Base-by-base conservation (phyloP, 2,329 filamentous ascomycete species). In the Dothidotthia symphoricarpi region DNA sequence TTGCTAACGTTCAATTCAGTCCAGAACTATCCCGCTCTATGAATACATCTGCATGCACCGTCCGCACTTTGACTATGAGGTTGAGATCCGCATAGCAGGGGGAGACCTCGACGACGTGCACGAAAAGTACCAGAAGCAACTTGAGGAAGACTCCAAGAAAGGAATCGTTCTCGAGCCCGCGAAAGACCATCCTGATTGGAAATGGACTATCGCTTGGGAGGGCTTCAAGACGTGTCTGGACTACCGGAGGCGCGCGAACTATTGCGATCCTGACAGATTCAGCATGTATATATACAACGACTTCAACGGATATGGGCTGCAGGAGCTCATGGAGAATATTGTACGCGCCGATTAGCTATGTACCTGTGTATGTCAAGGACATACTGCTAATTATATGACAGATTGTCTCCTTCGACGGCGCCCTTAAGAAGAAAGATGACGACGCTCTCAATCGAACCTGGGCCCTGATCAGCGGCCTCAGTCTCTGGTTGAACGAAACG, bases 241-340 rank as follows among this genome's bases (percentile, higher is more conserved):
- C 15, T 34, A 38, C 4, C 1, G n/a, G 32, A 24, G 34, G 6
- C 28, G 33, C 13, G 35, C 36, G 12, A 36, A 34, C 1, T 51
- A 47, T n/a, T 49, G 48, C 16, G 29, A 42, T 16, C 51, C 48
- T 2, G 54, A 54, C 24, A 16, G 6, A 2, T 51, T 56, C 33
- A 33, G 29, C 1, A 54, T 54, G 47, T 35, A 55, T 25, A 45
- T 53, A 25, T 43, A 37, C 19, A 51, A 51, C 15, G 44, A 55
- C 17, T 54, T 35, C 8, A 15, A 44, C n/a, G 37, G 39, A 11
- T 49, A 35, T 13, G 49, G 47, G 2, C 30, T 47, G n/a, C 34
- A 39, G 28, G 50, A 55, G 30, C 16, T 50, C n/a, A 30, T 48
- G 17, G 41, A 52, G 26, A 49, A 57, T 14, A 14, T 43, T 3